A percentile compares a stretch with the other conserved stretches of the same genome.
phyloP scores from a whole-genome alignment of 495 filamentous ascomycete genomes.

The Evansstolkia leycettana region DNA sequence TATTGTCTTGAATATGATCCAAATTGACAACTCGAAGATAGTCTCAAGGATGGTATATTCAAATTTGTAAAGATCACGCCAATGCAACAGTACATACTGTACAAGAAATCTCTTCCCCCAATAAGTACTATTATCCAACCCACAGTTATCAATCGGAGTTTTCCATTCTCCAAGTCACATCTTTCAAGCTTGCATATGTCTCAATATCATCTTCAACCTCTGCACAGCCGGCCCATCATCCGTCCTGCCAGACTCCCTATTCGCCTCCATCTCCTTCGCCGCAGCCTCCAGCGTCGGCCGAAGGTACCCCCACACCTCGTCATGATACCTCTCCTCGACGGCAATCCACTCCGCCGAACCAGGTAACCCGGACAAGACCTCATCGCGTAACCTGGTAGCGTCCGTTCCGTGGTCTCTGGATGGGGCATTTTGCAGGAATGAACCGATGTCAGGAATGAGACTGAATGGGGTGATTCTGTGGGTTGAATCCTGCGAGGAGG shows the following conservation, averaged over 20 bases:
- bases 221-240: conserved; percentile 31
- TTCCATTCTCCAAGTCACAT: neutral
- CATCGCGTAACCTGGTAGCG: conserved; percentile 15
- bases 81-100: too few species aligned
- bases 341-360: conserved; percentile 42
- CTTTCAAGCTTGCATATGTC: conserved; percentile 25
- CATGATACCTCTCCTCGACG: conserved; percentile 54
- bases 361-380: conserved; percentile 17
- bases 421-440: conserved; percentile 16
- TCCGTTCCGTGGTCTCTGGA: conserved; percentile 1
- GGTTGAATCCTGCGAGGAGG: conserved; percentile 1
- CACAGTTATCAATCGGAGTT: too few species aligned
- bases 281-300: conserved; percentile 49
- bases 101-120: too few species aligned
- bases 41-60: too few species aligned
- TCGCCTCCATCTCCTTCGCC: conserved; percentile 43
- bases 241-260: conserved; percentile 19
- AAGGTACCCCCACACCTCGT: conserved; percentile 72
- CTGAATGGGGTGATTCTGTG: conserved; percentile 15
- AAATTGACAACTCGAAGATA: too few species aligned
- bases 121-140: too few species aligned
- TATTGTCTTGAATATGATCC: too few species aligned
- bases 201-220: conserved; percentile 38
- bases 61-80: too few species aligned
- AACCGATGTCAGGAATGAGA: conserved; percentile 33